Evolutionary conservation across 495 filamentous ascomycete genomes (phyloP), one percentile per base, ranked within the genome.

Genomic region (Penicillium coffeae): DNA sequence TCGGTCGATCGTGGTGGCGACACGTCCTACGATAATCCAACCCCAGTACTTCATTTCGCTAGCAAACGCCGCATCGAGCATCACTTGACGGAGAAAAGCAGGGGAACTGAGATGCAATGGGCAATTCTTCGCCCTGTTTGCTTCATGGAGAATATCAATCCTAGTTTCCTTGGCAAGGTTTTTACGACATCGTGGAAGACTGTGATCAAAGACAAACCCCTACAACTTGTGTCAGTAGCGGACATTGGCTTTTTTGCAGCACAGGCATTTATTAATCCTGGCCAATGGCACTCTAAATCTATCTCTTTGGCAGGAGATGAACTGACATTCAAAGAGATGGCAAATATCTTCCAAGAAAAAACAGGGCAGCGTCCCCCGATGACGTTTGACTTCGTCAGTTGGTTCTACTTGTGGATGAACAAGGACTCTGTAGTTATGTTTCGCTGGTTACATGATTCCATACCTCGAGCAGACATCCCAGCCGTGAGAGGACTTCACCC

Each of bases 1-100:
- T 83, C 79, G 25, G 83, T 87, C 9, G 86, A 88, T 52, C 81
- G 84, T 15, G 83, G 83, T 42, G 84, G 83, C 38, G 73, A 80
- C 21, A 63, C 64, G 33, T 80, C 74, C 42, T 75, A 72, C 55
- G 53, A 68, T 13, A 83, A 77, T 50, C 74, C 79, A 8, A 87
- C 86, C 1, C 51, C 71, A 1, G 64, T 87, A 40, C 76, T 77
- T 35, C 84, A 88, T 59, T 89, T 87, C 62, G 56, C 66, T 41
- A 63, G 55, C 62, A 89, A 89, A 65, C 78, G 85, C 54, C 62
- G 80, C 21, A 77, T 88, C 60, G 84, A 89, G 68, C 41, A 71
- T 38, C 69, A 88, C 53, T 73, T 90, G 14, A 66, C 75, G 20
- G 59, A 72, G n/a, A 59, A 46, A 15, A 58, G 66, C 14, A 56